Conservation (phyloP, 192 early-diverging fungal genomes). For the Martensiomyces pterosporus region DNA sequence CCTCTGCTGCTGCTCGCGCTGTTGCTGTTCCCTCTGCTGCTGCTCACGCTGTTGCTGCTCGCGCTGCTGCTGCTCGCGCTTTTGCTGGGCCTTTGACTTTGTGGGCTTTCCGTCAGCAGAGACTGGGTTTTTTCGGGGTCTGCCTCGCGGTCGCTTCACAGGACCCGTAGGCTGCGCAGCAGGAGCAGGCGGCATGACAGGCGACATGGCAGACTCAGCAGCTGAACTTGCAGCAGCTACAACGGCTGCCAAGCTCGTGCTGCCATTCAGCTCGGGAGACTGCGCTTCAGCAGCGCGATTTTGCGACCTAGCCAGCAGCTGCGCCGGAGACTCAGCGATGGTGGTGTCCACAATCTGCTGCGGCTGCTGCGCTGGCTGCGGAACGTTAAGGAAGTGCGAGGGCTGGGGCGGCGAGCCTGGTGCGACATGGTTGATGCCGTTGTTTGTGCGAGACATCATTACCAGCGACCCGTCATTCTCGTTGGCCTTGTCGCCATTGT, state of each 20-base stretch:
- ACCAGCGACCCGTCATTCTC: slow-evolving; percentile 22
- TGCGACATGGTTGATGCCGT: slow-evolving; percentile 2
- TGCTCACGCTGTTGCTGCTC: slow-evolving; percentile 20
- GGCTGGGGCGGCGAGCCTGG: slow-evolving; percentile 25
- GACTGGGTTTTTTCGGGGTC: slow-evolving; percentile 46
- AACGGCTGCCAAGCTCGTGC: background rate
- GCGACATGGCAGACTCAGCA: background rate
- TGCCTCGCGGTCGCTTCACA: slow-evolving; percentile 35
- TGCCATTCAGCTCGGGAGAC: slow-evolving; percentile 42
- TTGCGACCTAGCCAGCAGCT: slow-evolving; percentile 38
- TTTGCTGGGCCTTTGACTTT: slow-evolving; percentile 22
- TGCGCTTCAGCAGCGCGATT: slow-evolving; percentile 16
- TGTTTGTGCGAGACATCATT: slow-evolving; percentile 27
- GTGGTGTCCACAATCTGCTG: slow-evolving; percentile 10
- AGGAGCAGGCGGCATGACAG: slow-evolving; percentile 5
- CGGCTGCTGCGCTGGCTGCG: slow-evolving; percentile 4
- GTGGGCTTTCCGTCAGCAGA: slow-evolving; percentile 18
- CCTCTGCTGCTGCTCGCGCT: slow-evolving; percentile 17
- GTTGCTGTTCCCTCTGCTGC: slow-evolving; percentile 15
- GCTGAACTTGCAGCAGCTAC: slow-evolving; percentile 1
- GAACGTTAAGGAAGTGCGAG: slow-evolving; percentile 16
- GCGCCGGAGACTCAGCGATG: slow-evolving; percentile 16
- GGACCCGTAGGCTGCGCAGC: slow-evolving; percentile 12
- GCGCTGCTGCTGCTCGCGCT: slow-evolving; percentile 17
- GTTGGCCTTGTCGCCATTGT: background rate